Evolutionary conservation across 441 rosid genomes (phyloP).

Genomic region (Sinapis alba): DNA sequence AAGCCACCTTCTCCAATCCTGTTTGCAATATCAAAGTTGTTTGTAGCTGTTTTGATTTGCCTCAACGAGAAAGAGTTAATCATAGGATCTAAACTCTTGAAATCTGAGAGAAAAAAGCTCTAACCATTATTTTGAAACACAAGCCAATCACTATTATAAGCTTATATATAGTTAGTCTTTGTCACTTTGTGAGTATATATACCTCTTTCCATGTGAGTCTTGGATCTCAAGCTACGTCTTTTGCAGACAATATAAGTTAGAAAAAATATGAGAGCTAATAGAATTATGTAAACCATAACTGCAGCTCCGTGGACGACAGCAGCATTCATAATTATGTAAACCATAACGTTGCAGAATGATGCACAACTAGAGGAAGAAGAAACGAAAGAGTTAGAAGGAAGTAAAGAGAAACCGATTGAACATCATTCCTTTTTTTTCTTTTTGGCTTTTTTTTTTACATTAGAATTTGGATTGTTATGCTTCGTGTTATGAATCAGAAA

Average conservation of each 20-base stretch:
- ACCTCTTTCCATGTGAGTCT: conserved; percentile 40
- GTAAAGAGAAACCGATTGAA: conserved; percentile 4
- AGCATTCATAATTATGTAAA: not conserved
- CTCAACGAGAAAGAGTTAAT: conserved; percentile 59
- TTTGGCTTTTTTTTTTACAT: not conserved
- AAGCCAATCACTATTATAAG: not conserved
- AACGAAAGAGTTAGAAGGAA: conserved; percentile 14
- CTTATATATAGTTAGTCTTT: not conserved
- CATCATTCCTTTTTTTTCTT: not conserved
- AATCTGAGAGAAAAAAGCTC: conserved; percentile 40
- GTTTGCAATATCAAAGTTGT: conserved; percentile 56
- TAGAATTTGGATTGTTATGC: not conserved
- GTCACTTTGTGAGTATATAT: conserved; percentile 10
- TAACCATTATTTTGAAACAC: not conserved
- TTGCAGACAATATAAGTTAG: conserved; percentile 41
- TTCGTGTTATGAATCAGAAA: not conserved
- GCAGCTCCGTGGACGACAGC: conserved; percentile 29
- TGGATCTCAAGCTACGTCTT: conserved; percentile 26
- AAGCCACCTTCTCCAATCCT: conserved; percentile 93
- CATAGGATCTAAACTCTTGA: conserved; percentile 51
- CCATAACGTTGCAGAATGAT: conserved; percentile 19
- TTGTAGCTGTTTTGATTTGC: conserved; percentile 74
- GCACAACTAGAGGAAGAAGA: conserved; percentile 9
- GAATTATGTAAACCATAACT: conserved; percentile 31
- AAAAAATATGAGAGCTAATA: conserved; percentile 21